A percentile compares a stretch with the other conserved stretches of the same genome.
Evolutionary conservation across 768 basidiomycete species (phyloP).

Genomic region (Auriculariales sp.): DNA sequence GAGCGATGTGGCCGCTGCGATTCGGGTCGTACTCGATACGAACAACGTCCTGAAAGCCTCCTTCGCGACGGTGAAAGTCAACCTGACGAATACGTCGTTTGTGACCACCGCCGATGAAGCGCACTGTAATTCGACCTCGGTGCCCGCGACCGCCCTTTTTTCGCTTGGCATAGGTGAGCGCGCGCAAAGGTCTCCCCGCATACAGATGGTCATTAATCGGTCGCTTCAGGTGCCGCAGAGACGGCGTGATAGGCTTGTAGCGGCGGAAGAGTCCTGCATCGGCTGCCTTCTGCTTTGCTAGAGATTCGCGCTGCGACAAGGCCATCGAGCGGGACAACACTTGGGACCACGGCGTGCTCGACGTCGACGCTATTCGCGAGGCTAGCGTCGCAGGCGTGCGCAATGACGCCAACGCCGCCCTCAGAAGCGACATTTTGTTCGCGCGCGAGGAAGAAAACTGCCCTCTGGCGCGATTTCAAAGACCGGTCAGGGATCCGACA

Average conservation of each 20-base stretch:
- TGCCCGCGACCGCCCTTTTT: constrained; percentile 78
- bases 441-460: too few relatives aligned
- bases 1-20: constrained; percentile 85
- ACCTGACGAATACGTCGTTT: constrained; percentile 69
- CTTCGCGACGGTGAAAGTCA: constrained; percentile 69
- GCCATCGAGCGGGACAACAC: too few relatives aligned
- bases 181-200: constrained; percentile 69
- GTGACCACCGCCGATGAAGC: constrained; percentile 86
- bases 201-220: constrained; percentile 74
- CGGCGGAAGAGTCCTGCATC: constrained; percentile 54
- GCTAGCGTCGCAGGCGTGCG: too few relatives aligned
- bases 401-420: too few relatives aligned
- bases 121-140: constrained; percentile 73
- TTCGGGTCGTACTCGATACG: constrained; percentile 96
- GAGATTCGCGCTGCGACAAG: too few relatives aligned
- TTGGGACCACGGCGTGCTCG: too few relatives aligned
- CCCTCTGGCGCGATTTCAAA: too few relatives aligned
- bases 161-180: constrained; percentile 68
- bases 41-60: constrained; percentile 77
- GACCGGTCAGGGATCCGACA: too few relatives aligned
- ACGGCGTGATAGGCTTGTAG: constrained; percentile 78
- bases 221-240: constrained; percentile 75
- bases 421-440: too few relatives aligned
- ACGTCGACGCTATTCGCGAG: too few relatives aligned
- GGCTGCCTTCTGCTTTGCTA: constrained; percentile 17